Percentiles rank a stretch among this genome's conserved stretches.
Evolutionary conservation across 352 stramenopile genomes (phyloP).

Genomic region (Aphanomyces cochlioides): DNA sequence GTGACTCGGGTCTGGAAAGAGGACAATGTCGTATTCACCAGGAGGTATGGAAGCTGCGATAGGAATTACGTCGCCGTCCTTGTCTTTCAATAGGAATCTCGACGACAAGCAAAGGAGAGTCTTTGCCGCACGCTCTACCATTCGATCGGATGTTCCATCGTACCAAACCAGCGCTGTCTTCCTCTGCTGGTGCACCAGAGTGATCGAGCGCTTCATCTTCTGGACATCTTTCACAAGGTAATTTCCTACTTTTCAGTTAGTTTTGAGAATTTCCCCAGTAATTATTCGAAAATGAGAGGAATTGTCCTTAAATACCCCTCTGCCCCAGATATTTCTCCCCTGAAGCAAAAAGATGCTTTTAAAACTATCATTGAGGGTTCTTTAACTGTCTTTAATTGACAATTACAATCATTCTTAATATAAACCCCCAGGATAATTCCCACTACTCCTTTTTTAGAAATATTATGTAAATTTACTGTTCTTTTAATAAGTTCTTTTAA

Average conservation of each 20-base stretch:
- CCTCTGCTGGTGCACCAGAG: neutral
- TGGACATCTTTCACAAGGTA: neutral
- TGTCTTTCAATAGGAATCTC: constrained; percentile 19
- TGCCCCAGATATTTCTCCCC: too few relatives aligned
- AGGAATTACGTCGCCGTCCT: constrained; percentile 14
- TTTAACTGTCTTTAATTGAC: too few relatives aligned
- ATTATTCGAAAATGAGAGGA: neutral
- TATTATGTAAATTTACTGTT: too few relatives aligned
- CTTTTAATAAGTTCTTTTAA: neutral
- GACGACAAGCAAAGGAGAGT: constrained; percentile 1
- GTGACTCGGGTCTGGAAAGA: neutral
- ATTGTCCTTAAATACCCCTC: too few relatives aligned
- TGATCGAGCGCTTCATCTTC: constrained; percentile 25
- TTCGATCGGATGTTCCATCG: constrained; percentile 24
- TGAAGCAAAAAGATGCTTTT: too few relatives aligned
- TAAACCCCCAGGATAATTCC: too few relatives aligned
- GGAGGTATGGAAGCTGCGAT: constrained; percentile 13
- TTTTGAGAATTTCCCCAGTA: neutral
- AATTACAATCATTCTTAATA: too few relatives aligned
- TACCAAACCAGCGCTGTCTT: constrained; percentile 18
- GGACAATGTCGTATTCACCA: constrained; percentile 6
- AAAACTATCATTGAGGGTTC: too few relatives aligned
- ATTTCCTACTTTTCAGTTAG: neutral
- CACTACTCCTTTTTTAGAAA: too few relatives aligned
- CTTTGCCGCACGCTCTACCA: constrained; percentile 13